Conservation (phyloP, 129 eudicot genomes). For the Glebionis coronaria region DNA sequence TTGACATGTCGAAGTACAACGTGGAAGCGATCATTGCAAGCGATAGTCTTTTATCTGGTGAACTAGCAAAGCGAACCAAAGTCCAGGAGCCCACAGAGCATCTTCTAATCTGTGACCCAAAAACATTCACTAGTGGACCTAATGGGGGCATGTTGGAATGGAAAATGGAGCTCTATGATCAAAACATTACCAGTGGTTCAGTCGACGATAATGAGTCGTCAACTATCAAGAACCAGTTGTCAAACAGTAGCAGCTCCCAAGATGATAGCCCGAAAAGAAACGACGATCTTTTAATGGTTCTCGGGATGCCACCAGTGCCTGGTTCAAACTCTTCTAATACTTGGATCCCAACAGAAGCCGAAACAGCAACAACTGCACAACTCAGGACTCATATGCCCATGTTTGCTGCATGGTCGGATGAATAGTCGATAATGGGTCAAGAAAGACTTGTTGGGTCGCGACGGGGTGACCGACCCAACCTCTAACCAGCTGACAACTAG, state of each 20-base stretch:
- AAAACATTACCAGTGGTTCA: constrained; percentile 17
- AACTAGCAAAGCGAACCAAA: constrained; percentile 59
- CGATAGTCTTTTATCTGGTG: constrained; percentile 70
- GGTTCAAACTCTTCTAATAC: constrained; percentile 12
- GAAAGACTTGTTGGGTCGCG: constrained; percentile 5
- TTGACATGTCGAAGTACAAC: constrained; percentile 65
- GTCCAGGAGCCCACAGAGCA: constrained; percentile 15
- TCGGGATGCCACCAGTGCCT: constrained; percentile 37
- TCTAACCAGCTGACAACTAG: neutral
- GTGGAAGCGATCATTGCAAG: constrained; percentile 77
- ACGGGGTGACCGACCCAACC: constrained; percentile 1
- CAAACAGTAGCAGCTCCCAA: constrained; percentile 32
- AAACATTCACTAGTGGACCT: constrained; percentile 23
- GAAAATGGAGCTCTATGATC: constrained; percentile 49
- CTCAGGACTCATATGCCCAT: constrained; percentile 63
- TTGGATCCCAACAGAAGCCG: constrained; percentile 43
- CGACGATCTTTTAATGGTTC: constrained; percentile 36
- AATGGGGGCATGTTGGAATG: neutral
- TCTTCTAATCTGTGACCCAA: neutral
- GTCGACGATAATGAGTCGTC: too few relatives aligned
- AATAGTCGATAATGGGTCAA: constrained; percentile 19
- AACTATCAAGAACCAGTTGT: too few relatives aligned
- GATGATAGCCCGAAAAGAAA: constrained; percentile 57
- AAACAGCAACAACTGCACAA: constrained; percentile 17
- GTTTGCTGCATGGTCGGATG: constrained; percentile 84